Evolutionary conservation across 345 rosid genomes (phyloP).

Genomic region (Rhizophora mangle): DNA sequence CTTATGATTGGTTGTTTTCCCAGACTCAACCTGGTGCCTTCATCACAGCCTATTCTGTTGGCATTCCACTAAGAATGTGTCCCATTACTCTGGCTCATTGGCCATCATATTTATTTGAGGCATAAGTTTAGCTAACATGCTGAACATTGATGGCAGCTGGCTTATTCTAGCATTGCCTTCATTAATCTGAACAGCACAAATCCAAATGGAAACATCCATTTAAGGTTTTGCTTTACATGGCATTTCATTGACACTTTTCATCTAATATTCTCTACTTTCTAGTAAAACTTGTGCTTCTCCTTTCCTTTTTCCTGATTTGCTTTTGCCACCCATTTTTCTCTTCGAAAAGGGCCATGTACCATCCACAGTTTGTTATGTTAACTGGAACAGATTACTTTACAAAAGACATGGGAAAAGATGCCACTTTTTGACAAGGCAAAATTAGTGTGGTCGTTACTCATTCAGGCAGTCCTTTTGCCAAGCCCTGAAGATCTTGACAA

Average conservation of each 20-base stretch:
- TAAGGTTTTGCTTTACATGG: background rate
- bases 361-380: background rate
- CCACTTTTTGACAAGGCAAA: conserved; percentile 85
- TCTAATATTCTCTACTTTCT: background rate
- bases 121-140: too few species aligned
- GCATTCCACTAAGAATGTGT: too few species aligned
- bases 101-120: too few species aligned
- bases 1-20: too few species aligned
- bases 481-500: conserved; percentile 68
- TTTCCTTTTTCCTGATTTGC: background rate
- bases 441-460: conserved; percentile 55
- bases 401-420: conserved; percentile 86
- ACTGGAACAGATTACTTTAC: conserved; percentile 60
- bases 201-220: background rate
- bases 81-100: too few species aligned
- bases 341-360: too few species aligned
- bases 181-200: background rate
- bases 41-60: too few species aligned
- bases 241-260: background rate
- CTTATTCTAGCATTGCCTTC: background rate
- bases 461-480: conserved; percentile 82
- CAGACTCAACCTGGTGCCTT: too few species aligned
- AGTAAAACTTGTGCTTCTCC: background rate
- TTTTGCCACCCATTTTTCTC: too few species aligned
- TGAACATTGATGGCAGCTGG: too few species aligned